Evolutionary conservation across 352 stramenopile genomes (phyloP).

Genomic region (Globisporangium orthogonon): DNA sequence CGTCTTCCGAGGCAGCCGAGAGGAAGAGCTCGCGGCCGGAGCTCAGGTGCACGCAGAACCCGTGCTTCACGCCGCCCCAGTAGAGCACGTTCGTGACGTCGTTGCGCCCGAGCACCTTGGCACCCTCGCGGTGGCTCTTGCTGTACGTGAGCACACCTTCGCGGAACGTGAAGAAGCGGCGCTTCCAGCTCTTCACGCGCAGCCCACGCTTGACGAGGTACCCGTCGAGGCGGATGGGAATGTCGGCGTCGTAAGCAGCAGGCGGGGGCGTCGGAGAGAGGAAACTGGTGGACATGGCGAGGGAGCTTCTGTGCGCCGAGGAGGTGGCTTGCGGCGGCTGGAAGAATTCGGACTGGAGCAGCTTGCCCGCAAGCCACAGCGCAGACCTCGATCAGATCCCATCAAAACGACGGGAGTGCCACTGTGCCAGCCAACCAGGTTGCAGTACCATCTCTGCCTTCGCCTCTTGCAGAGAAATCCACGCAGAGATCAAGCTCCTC

Average conservation of each 20-base stretch:
- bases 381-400: neutral
- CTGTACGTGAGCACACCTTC: conserved; percentile 56
- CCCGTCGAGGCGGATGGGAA: conserved; percentile 22
- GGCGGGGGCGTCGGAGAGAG: neutral
- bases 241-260: neutral
- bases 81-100: conserved; percentile 59
- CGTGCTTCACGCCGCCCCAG: conserved; percentile 49
- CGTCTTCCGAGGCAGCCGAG: conserved; percentile 38
- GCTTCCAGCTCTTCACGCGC: conserved; percentile 65
- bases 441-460: no score
- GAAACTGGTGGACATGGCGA: neutral
- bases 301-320: neutral
- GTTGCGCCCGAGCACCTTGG: conserved; percentile 41
- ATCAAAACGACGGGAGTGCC: neutral
- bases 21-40: conserved; percentile 48
- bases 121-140: conserved; percentile 36
- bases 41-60: conserved; percentile 47
- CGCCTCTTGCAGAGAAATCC: no score
- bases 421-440: no score
- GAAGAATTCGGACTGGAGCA: neutral
- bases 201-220: conserved; percentile 55
- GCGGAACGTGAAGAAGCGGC: conserved; percentile 59
- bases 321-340: neutral
- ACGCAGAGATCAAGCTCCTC: no score
- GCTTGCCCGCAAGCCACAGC: no score